A percentile compares a stretch with the other conserved stretches of the same genome.
Conservation (phyloP, 106 monocot genomes). For the Apostasia shenzhenica region DNA sequence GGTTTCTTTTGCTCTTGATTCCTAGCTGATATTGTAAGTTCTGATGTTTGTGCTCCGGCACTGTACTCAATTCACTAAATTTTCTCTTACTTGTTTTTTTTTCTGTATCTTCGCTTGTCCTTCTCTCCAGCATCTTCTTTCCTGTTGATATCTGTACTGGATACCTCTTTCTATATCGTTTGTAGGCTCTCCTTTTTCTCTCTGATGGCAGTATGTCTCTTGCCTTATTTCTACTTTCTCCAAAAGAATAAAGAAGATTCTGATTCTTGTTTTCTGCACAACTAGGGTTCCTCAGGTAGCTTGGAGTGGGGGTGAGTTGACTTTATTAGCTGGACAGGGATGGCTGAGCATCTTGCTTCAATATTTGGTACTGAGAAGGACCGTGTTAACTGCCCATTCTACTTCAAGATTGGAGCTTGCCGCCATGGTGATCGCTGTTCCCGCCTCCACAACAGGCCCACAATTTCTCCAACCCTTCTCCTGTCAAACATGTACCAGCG, state of each 20-base stretch:
- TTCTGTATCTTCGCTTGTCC: no score
- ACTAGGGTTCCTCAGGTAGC: no score
- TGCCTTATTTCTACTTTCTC: not conserved
- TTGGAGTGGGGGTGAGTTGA: not conserved
- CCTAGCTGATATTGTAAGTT: no score
- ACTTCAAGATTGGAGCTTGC: slow-evolving; percentile 26
- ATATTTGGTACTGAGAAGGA: slow-evolving; percentile 30
- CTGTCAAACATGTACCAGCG: slow-evolving; percentile 30
- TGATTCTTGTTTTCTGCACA: no score
- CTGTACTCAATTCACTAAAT: no score
- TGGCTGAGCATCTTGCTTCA: slow-evolving; percentile 27
- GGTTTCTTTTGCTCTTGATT: no score
- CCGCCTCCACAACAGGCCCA: slow-evolving; percentile 20
- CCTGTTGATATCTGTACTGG: no score
- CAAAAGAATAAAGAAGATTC: no score
- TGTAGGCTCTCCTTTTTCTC: not conserved
- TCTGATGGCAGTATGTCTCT: not conserved
- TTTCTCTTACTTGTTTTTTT: no score
- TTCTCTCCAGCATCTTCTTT: no score
- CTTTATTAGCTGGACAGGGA: not conserved
- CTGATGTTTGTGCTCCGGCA: no score
- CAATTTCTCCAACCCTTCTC: slow-evolving; percentile 20
- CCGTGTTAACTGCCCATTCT: slow-evolving; percentile 27
- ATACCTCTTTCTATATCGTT: no score
- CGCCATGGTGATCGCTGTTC: slow-evolving; percentile 30